These are phyloP conservation scores for Macadamia integrifolia DNA, from an alignment of 164 flowering plant species.

Conservation along the genomic window DNA sequence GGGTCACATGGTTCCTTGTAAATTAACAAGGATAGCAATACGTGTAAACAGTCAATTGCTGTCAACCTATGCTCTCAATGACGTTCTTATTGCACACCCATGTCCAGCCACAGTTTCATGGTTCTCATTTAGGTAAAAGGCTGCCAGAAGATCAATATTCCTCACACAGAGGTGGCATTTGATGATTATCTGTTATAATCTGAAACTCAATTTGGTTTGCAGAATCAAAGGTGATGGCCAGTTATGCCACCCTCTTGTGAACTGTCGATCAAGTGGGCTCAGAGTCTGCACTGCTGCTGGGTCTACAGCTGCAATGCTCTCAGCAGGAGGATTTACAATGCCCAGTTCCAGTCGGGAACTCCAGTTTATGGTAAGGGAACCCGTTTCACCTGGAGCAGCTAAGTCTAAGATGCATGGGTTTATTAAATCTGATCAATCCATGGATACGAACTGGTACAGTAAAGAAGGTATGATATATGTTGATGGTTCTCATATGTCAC, in stretches of 20 bases:
- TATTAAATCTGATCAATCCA: constrained; percentile 48
- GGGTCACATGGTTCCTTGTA: constrained; percentile 35
- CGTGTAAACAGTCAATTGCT: constrained; percentile 42
- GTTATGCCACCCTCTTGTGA: constrained; percentile 31
- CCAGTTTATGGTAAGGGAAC: constrained; percentile 95
- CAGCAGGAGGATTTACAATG: constrained; percentile 84
- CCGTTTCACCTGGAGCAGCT: constrained; percentile 43
- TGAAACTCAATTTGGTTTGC: constrained; percentile 8
- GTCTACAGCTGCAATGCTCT: constrained; percentile 94
- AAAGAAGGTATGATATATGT: constrained; percentile 61
- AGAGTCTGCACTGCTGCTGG: constrained; percentile 94
- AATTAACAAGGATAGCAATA: constrained; percentile 58
- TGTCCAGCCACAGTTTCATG: constrained; percentile 86
- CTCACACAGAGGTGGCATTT: not conserved
- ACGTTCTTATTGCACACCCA: constrained; percentile 74
- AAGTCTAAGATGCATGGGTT: constrained; percentile 59
- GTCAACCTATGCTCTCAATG: constrained; percentile 71
- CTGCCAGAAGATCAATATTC: not conserved
- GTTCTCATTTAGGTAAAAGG: constrained; percentile 71
- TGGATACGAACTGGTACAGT: constrained; percentile 60
- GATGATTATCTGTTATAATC: not conserved
- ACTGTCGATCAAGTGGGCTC: constrained; percentile 81
- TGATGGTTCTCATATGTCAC: constrained; percentile 69
- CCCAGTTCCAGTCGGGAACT: constrained; percentile 59
- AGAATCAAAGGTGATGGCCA: constrained; percentile 47